Evolutionary conservation across 163 green algal genomes (phyloP).

Genomic region (Chlorella variabilis): DNA sequence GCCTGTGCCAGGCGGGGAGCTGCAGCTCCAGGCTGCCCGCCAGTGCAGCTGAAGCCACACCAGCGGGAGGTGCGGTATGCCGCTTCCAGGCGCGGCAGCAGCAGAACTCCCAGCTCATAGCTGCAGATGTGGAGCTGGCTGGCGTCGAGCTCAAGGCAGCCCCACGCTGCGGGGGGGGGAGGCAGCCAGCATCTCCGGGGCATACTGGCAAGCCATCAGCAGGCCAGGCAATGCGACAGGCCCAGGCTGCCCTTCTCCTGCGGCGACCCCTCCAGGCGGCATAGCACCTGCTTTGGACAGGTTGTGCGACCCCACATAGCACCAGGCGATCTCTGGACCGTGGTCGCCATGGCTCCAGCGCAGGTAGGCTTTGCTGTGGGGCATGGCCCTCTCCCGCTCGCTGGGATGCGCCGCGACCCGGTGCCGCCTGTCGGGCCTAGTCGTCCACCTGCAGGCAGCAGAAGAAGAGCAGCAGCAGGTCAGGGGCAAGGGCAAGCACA

Average conservation of each 20-base stretch:
- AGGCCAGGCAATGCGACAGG: too few species aligned
- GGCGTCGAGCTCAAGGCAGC: slow-evolving; percentile 39
- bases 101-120: slow-evolving; percentile 60
- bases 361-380: slow-evolving; percentile 83
- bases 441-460: too few species aligned
- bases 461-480: too few species aligned
- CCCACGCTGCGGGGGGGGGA: slow-evolving; percentile 29
- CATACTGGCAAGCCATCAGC: too few species aligned
- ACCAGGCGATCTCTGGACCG: slow-evolving; percentile 55
- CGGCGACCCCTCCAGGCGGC: too few species aligned
- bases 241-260: too few species aligned
- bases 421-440: too few species aligned
- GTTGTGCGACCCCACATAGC: slow-evolving; percentile 68
- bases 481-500: too few species aligned
- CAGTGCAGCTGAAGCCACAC: slow-evolving; percentile 43
- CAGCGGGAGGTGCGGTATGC: slow-evolving; percentile 30
- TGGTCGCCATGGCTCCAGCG: too few species aligned
- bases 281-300: slow-evolving; percentile 66
- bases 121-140: slow-evolving; percentile 49
- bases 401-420: too few species aligned
- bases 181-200: background rate
- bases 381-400: slow-evolving; percentile 70
- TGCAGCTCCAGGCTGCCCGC: background rate
- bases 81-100: slow-evolving; percentile 46
- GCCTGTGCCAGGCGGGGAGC: too few species aligned